phyloP scores from a whole-genome alignment of 2,329 filamentous ascomycete species.

The Cladosporium sp. region DNA sequence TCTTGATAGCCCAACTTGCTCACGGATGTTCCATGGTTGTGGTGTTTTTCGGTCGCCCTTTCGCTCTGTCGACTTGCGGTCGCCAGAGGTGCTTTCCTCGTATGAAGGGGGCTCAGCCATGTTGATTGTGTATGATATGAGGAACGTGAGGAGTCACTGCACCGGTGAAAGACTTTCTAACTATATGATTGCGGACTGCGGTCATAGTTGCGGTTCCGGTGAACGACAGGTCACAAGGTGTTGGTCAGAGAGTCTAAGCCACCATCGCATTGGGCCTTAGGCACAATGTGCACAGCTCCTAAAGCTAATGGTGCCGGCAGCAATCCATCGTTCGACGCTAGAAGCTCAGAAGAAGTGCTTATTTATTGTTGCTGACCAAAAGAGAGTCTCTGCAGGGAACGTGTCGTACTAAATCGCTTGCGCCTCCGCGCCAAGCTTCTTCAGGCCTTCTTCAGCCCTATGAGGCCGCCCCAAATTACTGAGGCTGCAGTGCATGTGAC shows the following conservation, averaged over 20 bases:
- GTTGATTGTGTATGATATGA: background rate
- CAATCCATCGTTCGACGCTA: background rate
- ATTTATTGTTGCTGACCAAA: background rate
- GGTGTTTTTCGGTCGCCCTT: constrained; percentile 25
- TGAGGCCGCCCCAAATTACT: background rate
- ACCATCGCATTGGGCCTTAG: background rate
- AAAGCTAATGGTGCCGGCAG: background rate
- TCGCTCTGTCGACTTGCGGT: constrained; percentile 12
- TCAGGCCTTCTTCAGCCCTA: constrained; percentile 12
- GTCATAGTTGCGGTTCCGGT: background rate
- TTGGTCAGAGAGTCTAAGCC: background rate
- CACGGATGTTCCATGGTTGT: constrained; percentile 33
- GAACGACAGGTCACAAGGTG: background rate
- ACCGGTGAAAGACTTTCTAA: background rate
- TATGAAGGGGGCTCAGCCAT: constrained; percentile 36
- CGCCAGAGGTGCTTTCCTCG: constrained; percentile 28
- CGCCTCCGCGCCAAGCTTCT: background rate
- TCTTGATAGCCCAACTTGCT: constrained; percentile 35
- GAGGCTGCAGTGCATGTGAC: background rate
- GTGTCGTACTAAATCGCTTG: background rate
- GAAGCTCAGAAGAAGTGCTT: background rate
- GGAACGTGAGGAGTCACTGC: background rate
- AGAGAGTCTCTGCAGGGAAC: background rate
- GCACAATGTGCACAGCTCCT: background rate
- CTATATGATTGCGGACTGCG: background rate